Evolutionary conservation across 2,329 filamentous ascomycete genomes (phyloP), one percentile per base, ranked within the genome.

Genomic region (Cordyceps militaris): DNA sequence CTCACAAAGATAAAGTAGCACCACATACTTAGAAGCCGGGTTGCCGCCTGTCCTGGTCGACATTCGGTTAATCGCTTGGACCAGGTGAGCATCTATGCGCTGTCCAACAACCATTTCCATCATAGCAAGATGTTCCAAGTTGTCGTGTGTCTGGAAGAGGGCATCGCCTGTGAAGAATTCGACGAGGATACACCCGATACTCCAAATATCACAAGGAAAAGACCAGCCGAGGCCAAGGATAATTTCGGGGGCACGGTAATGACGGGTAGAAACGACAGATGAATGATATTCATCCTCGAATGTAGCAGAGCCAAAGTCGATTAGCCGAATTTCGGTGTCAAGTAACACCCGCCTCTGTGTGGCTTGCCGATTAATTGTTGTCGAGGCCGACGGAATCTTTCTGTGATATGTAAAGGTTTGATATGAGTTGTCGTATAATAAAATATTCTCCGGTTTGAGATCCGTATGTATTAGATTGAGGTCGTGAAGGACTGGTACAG

Each of bases 381-480:
- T 77, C 0, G 83, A 86, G 1, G 85, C 87, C 0, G 85, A 87
- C 5, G 85, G 85, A 59, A 88, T 87, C 65, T 83, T 82, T 61
- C 85, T 78, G 67, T 86, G 87, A 66, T 88, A 88, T 2, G 84
- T 87, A 65, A 88, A 88, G 1, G 84, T 87, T 67, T 88, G 85
- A 63, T 87, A 88, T 2, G 78, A 74, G 63, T 79, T 83, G 62
- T 86, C 79, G 62, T 83, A 85, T 14, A 88, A 76, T 30, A 88
- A 75, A 61, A 88, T 88, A 64, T 88, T 88, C 66, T 88, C 85
- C 0, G 85, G 85, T 67, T 88, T 88, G 49, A 88, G 72, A 68
- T 88, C 85, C 11, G 94, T 99, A 70, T 99, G 94, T 61, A 99
- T 97, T 63, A 99, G 82, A 70, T 97, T 96, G 21, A 99, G 82